Evolutionary conservation across 2,329 filamentous ascomycete species (phyloP).

Genomic region (Fusarium virguliforme): DNA sequence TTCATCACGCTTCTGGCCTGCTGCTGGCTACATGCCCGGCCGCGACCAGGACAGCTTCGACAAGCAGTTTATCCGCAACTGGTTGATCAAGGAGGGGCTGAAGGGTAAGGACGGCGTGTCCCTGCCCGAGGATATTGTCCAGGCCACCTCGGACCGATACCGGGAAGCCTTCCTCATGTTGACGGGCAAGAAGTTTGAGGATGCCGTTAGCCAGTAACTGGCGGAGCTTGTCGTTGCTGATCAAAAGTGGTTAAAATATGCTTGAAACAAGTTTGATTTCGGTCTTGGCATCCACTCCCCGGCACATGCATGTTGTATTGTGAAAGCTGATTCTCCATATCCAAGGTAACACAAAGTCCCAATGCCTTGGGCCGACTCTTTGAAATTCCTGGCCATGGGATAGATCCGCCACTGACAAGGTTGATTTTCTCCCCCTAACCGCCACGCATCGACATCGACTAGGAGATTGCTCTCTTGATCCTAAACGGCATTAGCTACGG

Average conservation of each 20-base stretch:
- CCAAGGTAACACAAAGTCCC: neutral
- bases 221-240: slow-evolving; percentile 1
- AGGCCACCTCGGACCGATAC: slow-evolving; percentile 79
- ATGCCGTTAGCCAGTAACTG: slow-evolving; percentile 41
- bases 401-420: slow-evolving; percentile 10
- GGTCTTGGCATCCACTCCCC: slow-evolving; percentile 18
- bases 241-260: slow-evolving; percentile 19
- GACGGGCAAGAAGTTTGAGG: slow-evolving; percentile 68
- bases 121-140: slow-evolving; percentile 81
- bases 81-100: slow-evolving; percentile 79
- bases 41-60: slow-evolving; percentile 86
- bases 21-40: slow-evolving; percentile 72
- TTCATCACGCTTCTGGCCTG: slow-evolving; percentile 88
- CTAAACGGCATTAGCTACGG: slow-evolving; percentile 30
- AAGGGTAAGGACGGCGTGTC: slow-evolving; percentile 55
- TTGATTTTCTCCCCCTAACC: slow-evolving; percentile 2
- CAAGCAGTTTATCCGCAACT: slow-evolving; percentile 88
- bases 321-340: neutral
- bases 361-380: slow-evolving; percentile 15
- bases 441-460: neutral
- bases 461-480: slow-evolving; percentile 35
- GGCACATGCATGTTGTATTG: neutral
- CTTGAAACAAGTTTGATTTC: slow-evolving; percentile 38
- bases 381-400: slow-evolving; percentile 18
- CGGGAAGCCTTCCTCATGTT: slow-evolving; percentile 80